A percentile compares a stretch with the other conserved stretches of the same genome.
Conservation (phyloP, 768 basidiomycete species). For the Amanita muscaria region DNA sequence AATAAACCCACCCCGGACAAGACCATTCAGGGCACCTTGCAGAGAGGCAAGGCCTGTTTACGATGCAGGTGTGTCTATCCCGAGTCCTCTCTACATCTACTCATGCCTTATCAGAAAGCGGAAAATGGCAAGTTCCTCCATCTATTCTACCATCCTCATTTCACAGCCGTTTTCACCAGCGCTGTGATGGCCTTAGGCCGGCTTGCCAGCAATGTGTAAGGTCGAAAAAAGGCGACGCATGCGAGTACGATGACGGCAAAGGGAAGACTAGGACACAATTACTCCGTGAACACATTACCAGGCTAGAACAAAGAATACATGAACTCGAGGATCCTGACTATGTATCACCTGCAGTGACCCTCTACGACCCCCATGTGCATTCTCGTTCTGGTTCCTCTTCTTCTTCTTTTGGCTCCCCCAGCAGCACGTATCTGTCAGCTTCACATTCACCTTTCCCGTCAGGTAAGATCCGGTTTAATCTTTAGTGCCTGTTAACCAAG, state of each 20-base stretch:
- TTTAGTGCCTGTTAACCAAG: background rate
- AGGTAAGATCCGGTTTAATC: constrained; percentile 36
- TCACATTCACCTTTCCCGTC: constrained; percentile 54
- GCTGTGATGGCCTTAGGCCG: constrained; percentile 72
- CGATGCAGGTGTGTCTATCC: constrained; percentile 47
- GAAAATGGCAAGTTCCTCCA: constrained; percentile 44
- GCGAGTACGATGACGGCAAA: constrained; percentile 81
- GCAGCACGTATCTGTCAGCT: constrained; percentile 40
- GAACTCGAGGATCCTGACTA: constrained; percentile 74
- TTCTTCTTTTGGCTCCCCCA: constrained; percentile 46
- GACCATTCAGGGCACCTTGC: constrained; percentile 35
- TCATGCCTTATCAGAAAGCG: constrained; percentile 40
- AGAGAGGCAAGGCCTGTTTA: constrained; percentile 64
- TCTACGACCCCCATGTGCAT: constrained; percentile 60
- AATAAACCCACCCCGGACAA: constrained; percentile 31
- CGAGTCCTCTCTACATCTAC: constrained; percentile 4
- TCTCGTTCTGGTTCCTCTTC: constrained; percentile 47
- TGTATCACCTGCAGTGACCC: constrained; percentile 53
- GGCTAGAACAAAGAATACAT: constrained; percentile 60
- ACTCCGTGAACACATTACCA: constrained; percentile 66
- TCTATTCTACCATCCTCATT: constrained; percentile 6
- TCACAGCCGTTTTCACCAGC: constrained; percentile 31
- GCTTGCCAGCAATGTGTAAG: constrained; percentile 72
- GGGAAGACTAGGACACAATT: constrained; percentile 76
- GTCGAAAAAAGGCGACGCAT: constrained; percentile 66